phyloP scores from a whole-genome alignment of 1,284 basidiomycete genomes.

The Sanghuangporus baumii region DNA sequence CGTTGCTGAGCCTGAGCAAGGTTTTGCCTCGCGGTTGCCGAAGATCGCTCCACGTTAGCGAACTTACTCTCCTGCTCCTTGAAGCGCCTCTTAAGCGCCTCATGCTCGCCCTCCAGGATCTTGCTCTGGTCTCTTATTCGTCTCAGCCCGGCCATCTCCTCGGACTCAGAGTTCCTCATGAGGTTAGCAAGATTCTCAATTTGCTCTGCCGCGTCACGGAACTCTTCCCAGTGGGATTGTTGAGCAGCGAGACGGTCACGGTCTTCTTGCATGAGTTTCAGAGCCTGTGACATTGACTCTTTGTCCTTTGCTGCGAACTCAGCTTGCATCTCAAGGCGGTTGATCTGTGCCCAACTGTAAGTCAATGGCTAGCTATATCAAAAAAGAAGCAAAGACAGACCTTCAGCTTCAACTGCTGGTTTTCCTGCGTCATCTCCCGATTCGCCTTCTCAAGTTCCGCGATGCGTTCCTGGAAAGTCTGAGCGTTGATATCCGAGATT shows the following conservation, averaged over 20 bases:
- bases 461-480: constrained; percentile 54
- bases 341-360: constrained; percentile 38
- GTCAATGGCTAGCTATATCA: not conserved
- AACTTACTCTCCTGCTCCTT: constrained; percentile 65
- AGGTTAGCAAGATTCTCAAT: constrained; percentile 57
- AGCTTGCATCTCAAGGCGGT: constrained; percentile 52
- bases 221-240: constrained; percentile 64
- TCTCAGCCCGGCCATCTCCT: constrained; percentile 65
- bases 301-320: constrained; percentile 54
- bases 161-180: constrained; percentile 58
- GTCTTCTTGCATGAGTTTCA: constrained; percentile 50
- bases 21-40: constrained; percentile 52
- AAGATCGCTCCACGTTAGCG: constrained; percentile 53
- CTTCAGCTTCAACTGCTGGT: constrained; percentile 50
- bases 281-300: constrained; percentile 45
- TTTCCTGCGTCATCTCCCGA: constrained; percentile 47
- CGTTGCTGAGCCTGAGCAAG: constrained; percentile 70
- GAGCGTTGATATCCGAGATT: constrained; percentile 58
- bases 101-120: constrained; percentile 60
- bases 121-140: constrained; percentile 59
- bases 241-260: constrained; percentile 54
- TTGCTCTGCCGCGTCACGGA: constrained; percentile 61
- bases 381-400: constrained; percentile 34
- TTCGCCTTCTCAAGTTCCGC: constrained; percentile 54
- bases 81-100: constrained; percentile 59